Percentiles rank a stretch among this genome's conserved stretches.
phyloP scores from a whole-genome alignment of 2,329 filamentous ascomycete species.

The Aschersonia sp. region DNA sequence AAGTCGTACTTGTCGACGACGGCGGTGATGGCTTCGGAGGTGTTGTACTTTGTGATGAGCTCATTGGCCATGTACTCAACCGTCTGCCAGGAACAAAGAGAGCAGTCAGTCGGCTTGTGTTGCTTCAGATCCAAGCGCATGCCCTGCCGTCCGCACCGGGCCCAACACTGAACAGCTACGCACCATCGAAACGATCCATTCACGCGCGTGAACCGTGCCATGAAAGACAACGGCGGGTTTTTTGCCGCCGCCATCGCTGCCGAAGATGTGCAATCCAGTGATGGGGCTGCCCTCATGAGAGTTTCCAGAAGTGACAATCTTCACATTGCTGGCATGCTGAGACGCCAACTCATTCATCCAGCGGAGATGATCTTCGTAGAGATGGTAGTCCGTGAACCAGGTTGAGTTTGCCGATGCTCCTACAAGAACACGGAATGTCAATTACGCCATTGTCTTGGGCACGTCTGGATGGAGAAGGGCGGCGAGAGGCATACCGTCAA shows the following conservation, averaged over 20 bases:
- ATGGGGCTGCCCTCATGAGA: constrained; percentile 38
- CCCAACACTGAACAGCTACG: constrained; percentile 1
- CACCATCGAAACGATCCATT: constrained; percentile 44
- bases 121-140: no score
- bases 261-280: constrained; percentile 45
- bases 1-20: constrained; percentile 51
- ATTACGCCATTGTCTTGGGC: not conserved
- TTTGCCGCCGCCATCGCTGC: constrained; percentile 23
- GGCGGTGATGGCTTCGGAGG: constrained; percentile 19
- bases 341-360: constrained; percentile 31
- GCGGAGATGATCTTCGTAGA: constrained; percentile 32
- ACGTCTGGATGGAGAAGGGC: not conserved
- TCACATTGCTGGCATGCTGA: constrained; percentile 26
- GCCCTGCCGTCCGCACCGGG: not conserved
- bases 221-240: constrained; percentile 42
- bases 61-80: constrained; percentile 37
- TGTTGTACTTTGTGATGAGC: constrained; percentile 30
- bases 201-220: constrained; percentile 43
- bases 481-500: constrained; percentile 12
- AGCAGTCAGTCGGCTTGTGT: not conserved
- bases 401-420: constrained; percentile 13
- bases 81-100: constrained; percentile 11
- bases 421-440: not conserved
- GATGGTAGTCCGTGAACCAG: constrained; percentile 41
- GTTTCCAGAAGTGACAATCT: constrained; percentile 32